A percentile compares a stretch with the other conserved stretches of the same genome.
Conservation (phyloP, 768 basidiomycete genomes). For the Leccinum aurantiacum region DNA sequence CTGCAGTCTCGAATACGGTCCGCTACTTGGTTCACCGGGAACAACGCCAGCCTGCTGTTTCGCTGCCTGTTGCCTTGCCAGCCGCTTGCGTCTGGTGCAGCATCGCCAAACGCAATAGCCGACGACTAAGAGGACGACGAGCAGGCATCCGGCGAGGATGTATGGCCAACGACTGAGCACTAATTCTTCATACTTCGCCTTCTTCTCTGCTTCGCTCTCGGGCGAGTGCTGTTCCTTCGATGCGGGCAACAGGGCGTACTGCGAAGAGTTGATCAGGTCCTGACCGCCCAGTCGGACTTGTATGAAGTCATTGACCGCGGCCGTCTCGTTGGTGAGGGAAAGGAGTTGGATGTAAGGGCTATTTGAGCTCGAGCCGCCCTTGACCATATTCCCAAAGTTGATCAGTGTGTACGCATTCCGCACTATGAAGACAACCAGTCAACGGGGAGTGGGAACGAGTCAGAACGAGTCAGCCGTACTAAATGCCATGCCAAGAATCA, state of each 20-base stretch:
- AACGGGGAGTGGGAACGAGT: neutral
- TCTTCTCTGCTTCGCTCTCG: constrained; percentile 61
- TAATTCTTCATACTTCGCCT: constrained; percentile 61
- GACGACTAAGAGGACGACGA: constrained; percentile 44
- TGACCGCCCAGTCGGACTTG: constrained; percentile 56
- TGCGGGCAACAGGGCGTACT: constrained; percentile 61
- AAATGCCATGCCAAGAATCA: constrained; percentile 83
- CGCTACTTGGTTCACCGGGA: neutral
- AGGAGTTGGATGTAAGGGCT: constrained; percentile 72
- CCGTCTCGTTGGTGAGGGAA: constrained; percentile 50
- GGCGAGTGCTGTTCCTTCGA: constrained; percentile 62
- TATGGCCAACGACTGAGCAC: constrained; percentile 73
- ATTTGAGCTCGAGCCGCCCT: constrained; percentile 44
- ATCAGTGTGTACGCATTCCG: constrained; percentile 74
- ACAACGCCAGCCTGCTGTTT: constrained; percentile 18
- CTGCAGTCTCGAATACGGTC: constrained; percentile 26
- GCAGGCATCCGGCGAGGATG: constrained; percentile 61
- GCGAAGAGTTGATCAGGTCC: constrained; percentile 53
- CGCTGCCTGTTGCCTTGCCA: constrained; percentile 24
- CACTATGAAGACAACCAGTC: constrained; percentile 42
- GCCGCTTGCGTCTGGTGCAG: constrained; percentile 47
- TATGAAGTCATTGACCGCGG: constrained; percentile 68
- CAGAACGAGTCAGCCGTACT: constrained; percentile 41
- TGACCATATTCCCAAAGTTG: constrained; percentile 69
- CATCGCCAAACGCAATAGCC: constrained; percentile 60